phyloP scores from a whole-genome alignment of 2,329 filamentous ascomycete genomes.

The Monilinia fructigena region DNA sequence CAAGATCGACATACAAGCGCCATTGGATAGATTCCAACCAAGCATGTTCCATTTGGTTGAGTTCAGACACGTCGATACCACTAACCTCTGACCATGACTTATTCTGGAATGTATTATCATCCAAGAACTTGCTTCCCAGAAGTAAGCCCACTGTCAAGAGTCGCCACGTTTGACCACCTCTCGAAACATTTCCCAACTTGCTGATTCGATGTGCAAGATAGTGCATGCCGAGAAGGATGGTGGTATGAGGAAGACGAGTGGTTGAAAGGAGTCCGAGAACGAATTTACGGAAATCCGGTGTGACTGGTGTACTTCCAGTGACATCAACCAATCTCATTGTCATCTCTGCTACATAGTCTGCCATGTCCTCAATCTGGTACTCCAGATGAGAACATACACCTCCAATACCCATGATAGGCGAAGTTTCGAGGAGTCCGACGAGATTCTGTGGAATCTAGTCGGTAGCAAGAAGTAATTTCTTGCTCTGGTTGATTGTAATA shows the following conservation, averaged over 20 bases:
- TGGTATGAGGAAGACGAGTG: constrained; percentile 68
- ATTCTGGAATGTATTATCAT: constrained; percentile 79
- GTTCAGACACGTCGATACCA: constrained; percentile 64
- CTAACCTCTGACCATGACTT: constrained; percentile 76
- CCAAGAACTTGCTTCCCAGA: constrained; percentile 72
- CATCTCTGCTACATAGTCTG: constrained; percentile 73
- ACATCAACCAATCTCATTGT: constrained; percentile 66
- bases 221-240: constrained; percentile 68
- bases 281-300: constrained; percentile 69
- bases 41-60: constrained; percentile 66
- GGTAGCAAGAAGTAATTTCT: constrained; percentile 36
- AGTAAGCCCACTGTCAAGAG: constrained; percentile 68
- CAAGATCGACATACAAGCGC: constrained; percentile 66
- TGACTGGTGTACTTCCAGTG: constrained; percentile 50
- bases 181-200: constrained; percentile 48
- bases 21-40: constrained; percentile 68
- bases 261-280: constrained; percentile 70
- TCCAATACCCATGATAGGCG: constrained; percentile 46
- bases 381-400: constrained; percentile 72
- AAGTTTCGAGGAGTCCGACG: constrained; percentile 32
- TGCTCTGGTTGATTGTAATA: constrained; percentile 23
- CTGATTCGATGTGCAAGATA: constrained; percentile 66
- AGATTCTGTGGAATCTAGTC: constrained; percentile 38
- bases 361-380: constrained; percentile 77
- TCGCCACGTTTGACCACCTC: constrained; percentile 62